These are phyloP conservation scores for Cordyceps pruinosa DNA, from an alignment of 2,329 filamentous ascomycete genomes.

Conservation along the genomic window DNA sequence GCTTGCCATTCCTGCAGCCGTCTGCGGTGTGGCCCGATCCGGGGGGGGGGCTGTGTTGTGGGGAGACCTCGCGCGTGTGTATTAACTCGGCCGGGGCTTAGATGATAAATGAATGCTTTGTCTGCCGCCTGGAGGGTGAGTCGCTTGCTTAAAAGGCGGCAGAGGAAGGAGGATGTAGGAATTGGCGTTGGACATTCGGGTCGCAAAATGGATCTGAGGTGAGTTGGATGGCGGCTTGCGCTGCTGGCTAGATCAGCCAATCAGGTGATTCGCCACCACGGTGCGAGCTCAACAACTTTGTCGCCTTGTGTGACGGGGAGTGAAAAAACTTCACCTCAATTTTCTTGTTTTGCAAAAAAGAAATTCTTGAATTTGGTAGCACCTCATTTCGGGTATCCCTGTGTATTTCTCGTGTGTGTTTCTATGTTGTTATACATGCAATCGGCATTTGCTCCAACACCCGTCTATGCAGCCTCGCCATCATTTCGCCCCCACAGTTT, in stretches of 20 bases:
- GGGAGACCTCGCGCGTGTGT: neutral
- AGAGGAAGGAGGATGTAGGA: neutral
- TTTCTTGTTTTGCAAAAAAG: neutral
- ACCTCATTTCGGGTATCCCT: neutral
- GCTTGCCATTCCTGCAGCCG: slow-evolving; percentile 55
- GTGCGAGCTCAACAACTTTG: neutral
- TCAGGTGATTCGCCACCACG: slow-evolving; percentile 9
- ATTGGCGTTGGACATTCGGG: neutral
- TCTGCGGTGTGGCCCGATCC: neutral
- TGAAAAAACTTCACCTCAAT: neutral
- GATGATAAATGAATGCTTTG: neutral
- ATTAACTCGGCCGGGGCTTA: neutral
- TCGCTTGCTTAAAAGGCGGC: neutral
- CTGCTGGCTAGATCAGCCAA: slow-evolving; percentile 5
- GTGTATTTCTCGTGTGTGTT: neutral
- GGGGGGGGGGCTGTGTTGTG: neutral
- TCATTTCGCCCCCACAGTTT: slow-evolving; percentile 94
- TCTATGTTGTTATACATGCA: neutral
- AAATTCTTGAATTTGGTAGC: too few relatives aligned
- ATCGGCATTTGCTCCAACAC: neutral
- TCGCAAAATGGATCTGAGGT: slow-evolving; percentile 1
- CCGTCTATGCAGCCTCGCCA: slow-evolving; percentile 42
- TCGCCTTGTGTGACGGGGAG: neutral
- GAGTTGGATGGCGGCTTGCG: neutral
- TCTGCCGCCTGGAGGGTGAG: slow-evolving; percentile 3